Percentiles rank a stretch among this genome's conserved stretches.
phyloP scores from a whole-genome alignment of 352 stramenopile species.

The Globisporangium takayamanum region DNA sequence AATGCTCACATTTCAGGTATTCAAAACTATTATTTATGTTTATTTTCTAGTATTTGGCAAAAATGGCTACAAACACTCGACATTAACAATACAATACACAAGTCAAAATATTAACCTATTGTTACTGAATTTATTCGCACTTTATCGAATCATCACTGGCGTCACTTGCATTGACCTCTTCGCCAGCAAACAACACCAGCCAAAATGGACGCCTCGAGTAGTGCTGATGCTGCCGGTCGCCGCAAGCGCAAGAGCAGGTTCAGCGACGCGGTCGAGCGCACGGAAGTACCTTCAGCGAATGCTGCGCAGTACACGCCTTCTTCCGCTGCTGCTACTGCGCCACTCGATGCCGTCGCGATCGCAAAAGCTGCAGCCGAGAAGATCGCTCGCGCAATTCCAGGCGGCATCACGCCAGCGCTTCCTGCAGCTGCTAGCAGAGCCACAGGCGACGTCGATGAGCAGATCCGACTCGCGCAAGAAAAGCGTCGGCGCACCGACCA shows the following conservation, averaged over 20 bases:
- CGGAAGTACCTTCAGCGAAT: constrained; percentile 4
- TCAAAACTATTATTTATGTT: no score
- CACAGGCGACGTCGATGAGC: constrained; percentile 27
- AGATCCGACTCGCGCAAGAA: constrained; percentile 38
- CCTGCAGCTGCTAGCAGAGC: neutral
- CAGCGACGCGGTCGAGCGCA: constrained; percentile 42
- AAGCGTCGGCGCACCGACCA: constrained; percentile 60
- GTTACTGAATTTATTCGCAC: neutral
- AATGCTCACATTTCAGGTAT: no score
- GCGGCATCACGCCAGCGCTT: constrained; percentile 2
- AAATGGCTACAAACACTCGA: no score
- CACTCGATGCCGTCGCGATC: constrained; percentile 47
- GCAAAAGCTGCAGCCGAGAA: constrained; percentile 67
- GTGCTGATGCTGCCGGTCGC: constrained; percentile 2
- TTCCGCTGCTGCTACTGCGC: neutral
- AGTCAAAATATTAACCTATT: no score
- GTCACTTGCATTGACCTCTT: no score
- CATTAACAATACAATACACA: no score
- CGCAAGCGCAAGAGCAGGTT: constrained; percentile 85
- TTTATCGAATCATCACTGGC: no score
- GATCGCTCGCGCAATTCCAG: constrained; percentile 59
- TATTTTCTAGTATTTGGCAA: no score
- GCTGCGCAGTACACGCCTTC: neutral
- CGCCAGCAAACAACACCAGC: neutral
- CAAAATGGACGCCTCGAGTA: constrained; percentile 10